phyloP scores from a whole-genome alignment of 2,329 filamentous ascomycete genomes.

The Incumbomyces delicatus region DNA sequence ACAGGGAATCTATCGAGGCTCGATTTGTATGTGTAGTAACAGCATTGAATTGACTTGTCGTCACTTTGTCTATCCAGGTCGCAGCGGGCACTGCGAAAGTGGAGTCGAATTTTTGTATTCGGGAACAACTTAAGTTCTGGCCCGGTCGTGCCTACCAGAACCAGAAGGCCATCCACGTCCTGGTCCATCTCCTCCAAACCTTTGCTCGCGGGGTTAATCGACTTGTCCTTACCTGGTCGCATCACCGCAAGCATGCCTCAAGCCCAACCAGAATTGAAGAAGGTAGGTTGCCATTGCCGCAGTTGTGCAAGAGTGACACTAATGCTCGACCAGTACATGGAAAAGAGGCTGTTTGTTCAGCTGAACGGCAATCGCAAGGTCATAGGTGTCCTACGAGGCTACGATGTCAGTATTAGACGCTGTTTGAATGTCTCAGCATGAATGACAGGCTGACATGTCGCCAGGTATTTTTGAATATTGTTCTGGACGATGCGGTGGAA shows the following conservation, averaged over 20 bases:
- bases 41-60: too few relatives aligned
- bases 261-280: slow-evolving; percentile 97
- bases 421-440: background rate
- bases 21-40: too few relatives aligned
- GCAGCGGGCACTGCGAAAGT: too few relatives aligned
- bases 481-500: slow-evolving; percentile 92
- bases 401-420: slow-evolving; percentile 60
- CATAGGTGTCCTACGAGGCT: slow-evolving; percentile 84
- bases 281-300: slow-evolving; percentile 48
- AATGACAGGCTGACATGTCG: background rate
- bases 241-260: slow-evolving; percentile 67
- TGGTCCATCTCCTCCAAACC: too few relatives aligned
- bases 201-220: too few relatives aligned
- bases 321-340: slow-evolving; percentile 65
- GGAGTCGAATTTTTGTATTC: too few relatives aligned
- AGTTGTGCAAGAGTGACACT: background rate
- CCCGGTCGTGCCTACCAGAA: too few relatives aligned
- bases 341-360: slow-evolving; percentile 97
- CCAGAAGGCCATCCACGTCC: too few relatives aligned
- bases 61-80: too few relatives aligned
- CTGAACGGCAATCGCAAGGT: slow-evolving; percentile 97
- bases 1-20: too few relatives aligned
- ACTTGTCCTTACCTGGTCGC: background rate
- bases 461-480: slow-evolving; percentile 95
- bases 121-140: too few relatives aligned